Conservation (phyloP, 805 yeast genomes). For the Metschnikowia sp. region DNA sequence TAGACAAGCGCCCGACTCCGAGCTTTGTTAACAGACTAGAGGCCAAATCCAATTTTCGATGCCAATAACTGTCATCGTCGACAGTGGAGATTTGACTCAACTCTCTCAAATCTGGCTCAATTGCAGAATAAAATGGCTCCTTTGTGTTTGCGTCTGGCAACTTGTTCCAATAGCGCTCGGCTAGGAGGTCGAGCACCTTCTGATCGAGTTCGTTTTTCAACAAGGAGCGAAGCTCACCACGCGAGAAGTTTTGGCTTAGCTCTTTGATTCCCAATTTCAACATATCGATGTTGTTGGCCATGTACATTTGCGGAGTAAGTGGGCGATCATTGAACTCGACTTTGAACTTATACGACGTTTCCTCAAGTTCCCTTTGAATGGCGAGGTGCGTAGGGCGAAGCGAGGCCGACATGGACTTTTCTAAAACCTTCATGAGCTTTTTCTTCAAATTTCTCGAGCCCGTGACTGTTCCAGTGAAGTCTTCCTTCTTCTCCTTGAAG, state of each 20-base stretch:
- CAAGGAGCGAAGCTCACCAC: conserved; percentile 75
- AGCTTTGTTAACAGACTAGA: conserved; percentile 82
- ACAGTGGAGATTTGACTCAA: conserved; percentile 47
- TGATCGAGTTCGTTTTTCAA: conserved; percentile 86
- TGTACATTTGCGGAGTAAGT: conserved; percentile 88
- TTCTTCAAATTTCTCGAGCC: conserved; percentile 74
- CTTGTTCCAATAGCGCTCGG: conserved; percentile 89
- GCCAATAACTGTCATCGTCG: conserved; percentile 81
- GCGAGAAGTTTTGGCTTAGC: conserved; percentile 74
- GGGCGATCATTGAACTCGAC: conserved; percentile 96
- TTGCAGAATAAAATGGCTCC: conserved; percentile 14
- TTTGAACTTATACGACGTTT: conserved; percentile 85
- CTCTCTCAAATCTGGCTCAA: conserved; percentile 52
- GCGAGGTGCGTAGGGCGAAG: conserved; percentile 82
- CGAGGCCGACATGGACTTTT: conserved; percentile 85
- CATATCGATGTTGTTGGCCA: conserved; percentile 87
- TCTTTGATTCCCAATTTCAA: conserved; percentile 86
- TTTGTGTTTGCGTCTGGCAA: conserved; percentile 31
- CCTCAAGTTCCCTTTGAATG: conserved; percentile 90
- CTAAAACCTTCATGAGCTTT: conserved; percentile 82
- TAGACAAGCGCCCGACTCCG: conserved; percentile 90
- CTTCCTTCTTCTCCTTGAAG: conserved; percentile 61
- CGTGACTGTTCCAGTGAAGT: conserved; percentile 60
- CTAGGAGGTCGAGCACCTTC: conserved; percentile 78
- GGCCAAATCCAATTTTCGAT: conserved; percentile 76